Percentiles rank a stretch among this genome's conserved stretches.
Evolutionary conservation across 768 basidiomycete genomes (phyloP).

Genomic region (Psilocybe tampanensis): DNA sequence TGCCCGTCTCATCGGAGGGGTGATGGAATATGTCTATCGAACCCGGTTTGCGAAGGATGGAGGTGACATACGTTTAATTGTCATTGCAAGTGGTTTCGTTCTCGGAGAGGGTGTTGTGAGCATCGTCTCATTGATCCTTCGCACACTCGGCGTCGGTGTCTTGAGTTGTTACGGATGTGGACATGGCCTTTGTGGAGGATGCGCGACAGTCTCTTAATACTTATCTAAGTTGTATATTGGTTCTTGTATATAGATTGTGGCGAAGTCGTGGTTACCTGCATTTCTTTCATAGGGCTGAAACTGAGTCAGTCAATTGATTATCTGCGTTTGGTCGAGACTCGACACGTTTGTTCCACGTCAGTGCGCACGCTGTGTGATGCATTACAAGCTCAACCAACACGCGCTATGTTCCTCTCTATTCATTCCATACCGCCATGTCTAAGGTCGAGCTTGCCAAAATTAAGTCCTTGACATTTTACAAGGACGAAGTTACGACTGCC

Average conservation of each 20-base stretch:
- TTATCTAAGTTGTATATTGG: neutral
- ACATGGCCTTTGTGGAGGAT: constrained; percentile 73
- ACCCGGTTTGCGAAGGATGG: constrained; percentile 50
- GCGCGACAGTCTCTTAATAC: constrained; percentile 39
- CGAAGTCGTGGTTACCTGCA: neutral
- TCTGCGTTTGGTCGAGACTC: constrained; percentile 23
- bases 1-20: constrained; percentile 86
- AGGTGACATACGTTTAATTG: constrained; percentile 74
- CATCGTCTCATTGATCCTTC: constrained; percentile 73
- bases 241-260: neutral
- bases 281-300: neutral
- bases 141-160: constrained; percentile 73
- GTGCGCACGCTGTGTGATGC: neutral
- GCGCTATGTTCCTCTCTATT: neutral
- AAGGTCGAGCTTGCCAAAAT: constrained; percentile 75
- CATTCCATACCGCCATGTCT: constrained; percentile 47
- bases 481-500: constrained; percentile 61
- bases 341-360: constrained; percentile 40
- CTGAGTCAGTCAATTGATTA: neutral
- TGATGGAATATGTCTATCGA: constrained; percentile 74
- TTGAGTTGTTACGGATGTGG: constrained; percentile 88
- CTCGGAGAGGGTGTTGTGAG: constrained; percentile 93
- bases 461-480: constrained; percentile 77
- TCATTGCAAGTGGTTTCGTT: constrained; percentile 94
- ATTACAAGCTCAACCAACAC: neutral